Conservation (phyloP, 106 monocot genomes). For the Allium fistulosum region DNA sequence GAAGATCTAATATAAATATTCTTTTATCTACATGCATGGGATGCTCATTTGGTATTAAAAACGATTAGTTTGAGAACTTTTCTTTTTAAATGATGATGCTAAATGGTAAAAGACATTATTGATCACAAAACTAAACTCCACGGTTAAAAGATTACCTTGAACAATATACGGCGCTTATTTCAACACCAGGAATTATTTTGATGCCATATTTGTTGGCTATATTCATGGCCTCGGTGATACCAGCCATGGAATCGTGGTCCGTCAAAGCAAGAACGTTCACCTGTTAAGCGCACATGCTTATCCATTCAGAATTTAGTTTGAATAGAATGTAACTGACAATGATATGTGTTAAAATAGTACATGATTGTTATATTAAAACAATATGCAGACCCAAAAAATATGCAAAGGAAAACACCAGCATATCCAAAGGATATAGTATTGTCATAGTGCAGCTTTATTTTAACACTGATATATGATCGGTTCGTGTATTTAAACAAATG, state of each 20-base stretch:
- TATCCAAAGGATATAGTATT: no score
- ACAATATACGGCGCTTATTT: slow-evolving; percentile 72
- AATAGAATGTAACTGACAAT: not conserved
- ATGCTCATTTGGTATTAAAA: no score
- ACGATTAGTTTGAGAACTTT: no score
- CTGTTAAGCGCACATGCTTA: slow-evolving; percentile 26
- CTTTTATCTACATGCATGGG: no score
- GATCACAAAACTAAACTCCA: not conserved
- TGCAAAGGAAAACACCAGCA: no score
- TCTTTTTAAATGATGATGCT: not conserved
- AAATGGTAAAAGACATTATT: not conserved
- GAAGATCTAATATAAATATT: no score
- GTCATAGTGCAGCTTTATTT: no score
- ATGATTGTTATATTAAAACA: not conserved
- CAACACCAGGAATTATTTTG: slow-evolving; percentile 89
- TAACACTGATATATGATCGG: no score
- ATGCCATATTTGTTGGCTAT: slow-evolving; percentile 63
- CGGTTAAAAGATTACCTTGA: slow-evolving; percentile 30
- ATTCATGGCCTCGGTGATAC: slow-evolving; percentile 64
- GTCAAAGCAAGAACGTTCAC: slow-evolving; percentile 95
- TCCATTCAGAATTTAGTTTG: slow-evolving; percentile 2
- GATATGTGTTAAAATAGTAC: no score
- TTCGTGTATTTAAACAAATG: no score
- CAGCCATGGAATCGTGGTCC: slow-evolving; percentile 92
- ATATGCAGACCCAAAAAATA: not conserved